Percentiles rank a stretch among this genome's conserved stretches.
phyloP scores from a whole-genome alignment of 768 basidiomycete genomes.

The Pholiota molesta region DNA sequence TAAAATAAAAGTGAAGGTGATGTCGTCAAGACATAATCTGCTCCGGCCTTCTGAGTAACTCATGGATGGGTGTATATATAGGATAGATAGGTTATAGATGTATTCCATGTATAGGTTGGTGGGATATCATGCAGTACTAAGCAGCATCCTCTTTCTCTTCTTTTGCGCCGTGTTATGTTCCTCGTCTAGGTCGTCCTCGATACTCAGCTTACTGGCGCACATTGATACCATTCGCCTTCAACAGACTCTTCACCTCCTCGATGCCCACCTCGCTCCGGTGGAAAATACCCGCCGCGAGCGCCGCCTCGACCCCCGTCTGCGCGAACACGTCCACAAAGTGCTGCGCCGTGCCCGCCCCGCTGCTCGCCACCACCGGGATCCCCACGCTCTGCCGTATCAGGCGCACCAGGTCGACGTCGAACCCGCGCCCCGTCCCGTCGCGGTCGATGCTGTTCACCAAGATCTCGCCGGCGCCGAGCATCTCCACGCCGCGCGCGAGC shows the following conservation, averaged over 20 bases:
- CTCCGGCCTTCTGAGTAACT: too few species aligned
- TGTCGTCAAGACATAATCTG: too few species aligned
- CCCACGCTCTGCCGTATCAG: conserved; percentile 76
- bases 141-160: neutral
- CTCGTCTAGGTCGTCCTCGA: too few species aligned
- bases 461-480: conserved; percentile 93
- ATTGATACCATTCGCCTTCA: conserved; percentile 52
- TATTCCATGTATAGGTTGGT: neutral
- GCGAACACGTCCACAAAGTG: conserved; percentile 92
- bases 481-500: conserved; percentile 89
- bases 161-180: neutral
- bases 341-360: conserved; percentile 80
- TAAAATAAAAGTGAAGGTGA: too few species aligned
- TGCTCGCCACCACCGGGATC: conserved; percentile 94
- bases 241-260: conserved; percentile 69
- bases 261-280: conserved; percentile 90
- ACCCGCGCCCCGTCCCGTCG: conserved; percentile 91
- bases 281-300: conserved; percentile 96
- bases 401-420: conserved; percentile 81
- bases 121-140: neutral
- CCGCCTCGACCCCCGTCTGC: conserved; percentile 83
- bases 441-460: conserved; percentile 95
- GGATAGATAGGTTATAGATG: neutral
- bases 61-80: too few species aligned
- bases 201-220: conserved; percentile 25